Base-by-base conservation (phyloP, 2,329 filamentous ascomycete genomes). In the Chaetomium sp. region DNA sequence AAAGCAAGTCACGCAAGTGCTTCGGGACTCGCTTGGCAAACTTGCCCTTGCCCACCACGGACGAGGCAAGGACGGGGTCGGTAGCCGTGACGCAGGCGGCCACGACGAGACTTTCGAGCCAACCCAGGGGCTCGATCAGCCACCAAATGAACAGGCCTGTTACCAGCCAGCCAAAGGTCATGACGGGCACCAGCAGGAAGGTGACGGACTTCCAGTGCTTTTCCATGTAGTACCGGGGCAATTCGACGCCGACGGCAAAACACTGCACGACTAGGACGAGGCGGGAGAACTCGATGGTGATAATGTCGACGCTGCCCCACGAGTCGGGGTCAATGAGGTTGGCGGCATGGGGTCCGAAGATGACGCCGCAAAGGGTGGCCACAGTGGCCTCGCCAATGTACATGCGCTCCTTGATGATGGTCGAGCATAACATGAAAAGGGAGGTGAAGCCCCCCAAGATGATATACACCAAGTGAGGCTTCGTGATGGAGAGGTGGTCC, bases 331-430 rank as follows among this genome's bases (percentile, higher is more conserved):
- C 77, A 69, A 95, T 91, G 41, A 95, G 77, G 65, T 90, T 84
- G 57, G 89, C 88, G 41, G 85, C 89, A 74, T 91, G 85, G 12
- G 91, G 91, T 0, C 91, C 90, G 66, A 95, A 95, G 65, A 94
- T 91, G 70, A 95, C 86, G 61, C 90, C 90, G 68, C 88, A 90
- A 49, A 95, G 73, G 2, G 90, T 95, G 50, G 91, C 90, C 45
- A 99, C 89, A 1, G 94, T 97, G 50, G 94, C 94, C 79, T 99
- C 94, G 69, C 94, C 94, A 71, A 99, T 99, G 76, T 99, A 99
- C 68, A 97, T 81, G 71, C 89, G 88, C 79, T 99, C 94, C 78
- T 99, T 99, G 76, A 99, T 95, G 68, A 97, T 85, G 54, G 95
- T 90, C 58, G 94, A 99, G 72, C 91, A 96, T 58, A 99, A 79